Conservation (phyloP, 2,329 filamentous ascomycete genomes). For the Alternaria incomplexa region DNA sequence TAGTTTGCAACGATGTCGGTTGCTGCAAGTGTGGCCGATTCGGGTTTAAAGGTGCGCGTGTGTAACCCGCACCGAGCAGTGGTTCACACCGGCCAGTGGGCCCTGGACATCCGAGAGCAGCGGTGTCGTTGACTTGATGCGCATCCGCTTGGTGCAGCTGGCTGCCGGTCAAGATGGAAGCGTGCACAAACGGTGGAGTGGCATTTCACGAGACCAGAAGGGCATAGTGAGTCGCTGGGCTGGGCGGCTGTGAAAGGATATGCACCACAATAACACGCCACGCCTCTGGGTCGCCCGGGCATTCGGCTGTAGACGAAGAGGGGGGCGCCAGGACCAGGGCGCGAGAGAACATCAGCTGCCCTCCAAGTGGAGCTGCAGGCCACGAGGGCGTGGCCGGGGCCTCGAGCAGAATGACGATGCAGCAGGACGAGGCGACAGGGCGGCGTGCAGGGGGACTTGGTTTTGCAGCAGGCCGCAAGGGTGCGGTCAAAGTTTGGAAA, state of each 20-base stretch:
- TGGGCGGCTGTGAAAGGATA: background rate
- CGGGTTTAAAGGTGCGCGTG: slow-evolving; percentile 28
- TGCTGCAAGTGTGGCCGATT: slow-evolving; percentile 42
- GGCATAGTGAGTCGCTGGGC: background rate
- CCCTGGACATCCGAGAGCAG: slow-evolving; percentile 17
- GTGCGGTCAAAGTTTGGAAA: background rate
- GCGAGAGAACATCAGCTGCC: slow-evolving; percentile 30
- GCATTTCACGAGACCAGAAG: background rate
- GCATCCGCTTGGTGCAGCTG: background rate
- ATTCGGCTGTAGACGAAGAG: slow-evolving; percentile 16
- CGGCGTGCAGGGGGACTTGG: background rate
- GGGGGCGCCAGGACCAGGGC: slow-evolving; percentile 21
- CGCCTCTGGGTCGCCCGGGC: slow-evolving; percentile 12
- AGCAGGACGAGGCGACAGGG: slow-evolving; percentile 19
- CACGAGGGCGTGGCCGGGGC: slow-evolving; percentile 24
- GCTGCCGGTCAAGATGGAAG: slow-evolving; percentile 2
- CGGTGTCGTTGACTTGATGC: slow-evolving; percentile 22
- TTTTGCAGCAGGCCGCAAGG: background rate
- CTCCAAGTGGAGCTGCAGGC: slow-evolving; percentile 19
- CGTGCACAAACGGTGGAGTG: slow-evolving; percentile 7
- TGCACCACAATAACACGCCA: slow-evolving; percentile 8
- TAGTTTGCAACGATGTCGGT: slow-evolving; percentile 29
- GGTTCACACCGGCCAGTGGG: slow-evolving; percentile 30
- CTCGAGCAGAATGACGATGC: slow-evolving; percentile 28
- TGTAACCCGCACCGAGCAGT: slow-evolving; percentile 34